These are phyloP conservation scores for Phyllosticta citrichinensis DNA, from an alignment of 2,329 filamentous ascomycete genomes.

Conservation along the genomic window DNA sequence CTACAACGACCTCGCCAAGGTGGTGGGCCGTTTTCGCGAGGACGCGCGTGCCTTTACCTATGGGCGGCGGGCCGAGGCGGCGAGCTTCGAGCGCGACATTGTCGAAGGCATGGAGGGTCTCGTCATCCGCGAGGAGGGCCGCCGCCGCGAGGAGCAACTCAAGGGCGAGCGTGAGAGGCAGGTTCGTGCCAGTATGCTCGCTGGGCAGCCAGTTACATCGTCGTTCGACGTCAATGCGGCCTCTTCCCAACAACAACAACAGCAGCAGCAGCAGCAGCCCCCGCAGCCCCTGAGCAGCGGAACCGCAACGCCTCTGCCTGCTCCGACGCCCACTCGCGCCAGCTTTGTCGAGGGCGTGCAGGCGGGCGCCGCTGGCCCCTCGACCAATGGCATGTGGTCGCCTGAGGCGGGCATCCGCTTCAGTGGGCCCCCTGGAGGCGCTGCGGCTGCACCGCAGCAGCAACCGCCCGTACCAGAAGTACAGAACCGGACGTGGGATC, in stretches of 20 bases:
- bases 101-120: background rate
- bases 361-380: constrained; percentile 13
- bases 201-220: background rate
- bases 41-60: constrained; percentile 70
- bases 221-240: background rate
- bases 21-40: constrained; percentile 77
- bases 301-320: background rate
- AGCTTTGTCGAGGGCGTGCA: constrained; percentile 13
- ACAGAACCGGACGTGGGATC: constrained; percentile 31
- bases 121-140: constrained; percentile 19
- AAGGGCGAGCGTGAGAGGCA: background rate
- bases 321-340: constrained; percentile 29
- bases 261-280: constrained; percentile 27
- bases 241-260: constrained; percentile 32
- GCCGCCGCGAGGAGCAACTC: background rate
- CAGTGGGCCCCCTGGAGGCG: constrained; percentile 32
- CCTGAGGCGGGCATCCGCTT: constrained; percentile 77
- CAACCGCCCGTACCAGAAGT: constrained; percentile 13
- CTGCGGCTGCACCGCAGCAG: background rate
- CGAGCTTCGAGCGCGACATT: constrained; percentile 54
- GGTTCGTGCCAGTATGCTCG: background rate
- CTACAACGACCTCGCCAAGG: constrained; percentile 88
- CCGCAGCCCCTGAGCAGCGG: background rate
- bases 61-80: constrained; percentile 69
- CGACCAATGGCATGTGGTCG: constrained; percentile 56